A percentile compares a stretch with the other conserved stretches of the same genome.
These are phyloP conservation scores for Aegilops longissima DNA, from an alignment of 176 grass and related monocot genomes.

Conservation along the genomic window DNA sequence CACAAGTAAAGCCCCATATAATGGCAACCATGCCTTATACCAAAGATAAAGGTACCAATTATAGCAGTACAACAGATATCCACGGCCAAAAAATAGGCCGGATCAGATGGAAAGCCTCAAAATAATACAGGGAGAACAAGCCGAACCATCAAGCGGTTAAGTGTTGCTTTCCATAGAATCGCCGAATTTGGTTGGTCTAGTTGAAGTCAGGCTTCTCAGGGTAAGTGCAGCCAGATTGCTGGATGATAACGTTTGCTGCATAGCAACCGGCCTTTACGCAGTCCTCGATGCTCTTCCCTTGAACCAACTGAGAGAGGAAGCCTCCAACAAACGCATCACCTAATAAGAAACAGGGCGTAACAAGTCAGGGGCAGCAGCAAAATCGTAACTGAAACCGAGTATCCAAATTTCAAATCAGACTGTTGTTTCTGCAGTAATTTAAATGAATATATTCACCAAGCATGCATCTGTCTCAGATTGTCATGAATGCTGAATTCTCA, in stretches of 20 bases:
- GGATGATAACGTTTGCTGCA: constrained; percentile 90
- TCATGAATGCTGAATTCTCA: neutral
- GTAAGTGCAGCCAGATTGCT: constrained; percentile 88
- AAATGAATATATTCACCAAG: neutral
- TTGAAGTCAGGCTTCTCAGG: constrained; percentile 94
- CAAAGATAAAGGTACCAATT: neutral
- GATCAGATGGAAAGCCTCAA: constrained; percentile 38
- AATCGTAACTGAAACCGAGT: neutral
- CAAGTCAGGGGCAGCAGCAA: neutral
- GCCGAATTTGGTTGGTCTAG: constrained; percentile 31
- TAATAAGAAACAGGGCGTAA: constrained; percentile 6
- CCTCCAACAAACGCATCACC: constrained; percentile 98
- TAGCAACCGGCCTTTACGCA: constrained; percentile 76
- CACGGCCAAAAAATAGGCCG: constrained; percentile 32
- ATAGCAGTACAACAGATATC: constrained; percentile 28
- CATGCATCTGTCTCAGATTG: neutral
- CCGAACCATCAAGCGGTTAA: constrained; percentile 14
- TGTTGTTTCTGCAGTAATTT: neutral
- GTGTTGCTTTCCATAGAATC: neutral
- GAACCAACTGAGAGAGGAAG: constrained; percentile 87
- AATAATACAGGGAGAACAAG: constrained; percentile 34
- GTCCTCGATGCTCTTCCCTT: constrained; percentile 76
- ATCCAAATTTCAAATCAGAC: neutral
- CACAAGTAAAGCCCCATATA: neutral
- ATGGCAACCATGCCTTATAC: constrained; percentile 55